These are phyloP conservation scores for Elongisporangium prolatum DNA, from an alignment of 352 stramenopile species.

Conservation along the genomic window DNA sequence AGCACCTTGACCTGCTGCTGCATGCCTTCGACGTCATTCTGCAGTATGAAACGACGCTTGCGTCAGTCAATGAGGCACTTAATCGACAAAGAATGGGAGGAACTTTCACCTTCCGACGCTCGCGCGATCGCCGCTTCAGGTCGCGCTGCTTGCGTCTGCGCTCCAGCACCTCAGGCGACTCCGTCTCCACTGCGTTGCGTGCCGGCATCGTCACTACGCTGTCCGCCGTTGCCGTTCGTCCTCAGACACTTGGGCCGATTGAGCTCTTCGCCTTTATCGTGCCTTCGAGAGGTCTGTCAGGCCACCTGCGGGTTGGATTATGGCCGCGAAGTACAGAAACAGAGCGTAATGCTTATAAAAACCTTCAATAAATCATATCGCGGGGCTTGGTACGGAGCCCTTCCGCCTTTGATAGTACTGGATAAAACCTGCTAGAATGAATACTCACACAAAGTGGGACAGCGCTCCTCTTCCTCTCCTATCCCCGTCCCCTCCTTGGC, in stretches of 20 bases:
- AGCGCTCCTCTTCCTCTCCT: neutral
- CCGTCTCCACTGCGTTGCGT: neutral
- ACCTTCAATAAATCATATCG: neutral
- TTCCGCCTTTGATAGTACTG: neutral
- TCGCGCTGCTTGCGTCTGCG: constrained; percentile 30
- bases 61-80: constrained; percentile 4
- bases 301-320: neutral
- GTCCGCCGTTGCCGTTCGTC: neutral
- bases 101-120: constrained; percentile 23
- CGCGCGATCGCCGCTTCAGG: constrained; percentile 31
- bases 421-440: neutral
- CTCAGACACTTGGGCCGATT: neutral
- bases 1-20: constrained; percentile 27
- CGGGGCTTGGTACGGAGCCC: neutral
- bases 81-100: neutral
- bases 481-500: neutral
- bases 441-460: neutral
- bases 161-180: constrained; percentile 5
- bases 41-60: constrained; percentile 1
- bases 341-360: neutral
- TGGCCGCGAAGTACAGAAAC: neutral
- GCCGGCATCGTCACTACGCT: neutral
- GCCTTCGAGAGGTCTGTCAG: neutral
- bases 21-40: constrained; percentile 43
- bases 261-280: neutral